These are phyloP conservation scores for Aspergillus bridgeri DNA, from an alignment of 495 filamentous ascomycete species.

Conservation along the genomic window DNA sequence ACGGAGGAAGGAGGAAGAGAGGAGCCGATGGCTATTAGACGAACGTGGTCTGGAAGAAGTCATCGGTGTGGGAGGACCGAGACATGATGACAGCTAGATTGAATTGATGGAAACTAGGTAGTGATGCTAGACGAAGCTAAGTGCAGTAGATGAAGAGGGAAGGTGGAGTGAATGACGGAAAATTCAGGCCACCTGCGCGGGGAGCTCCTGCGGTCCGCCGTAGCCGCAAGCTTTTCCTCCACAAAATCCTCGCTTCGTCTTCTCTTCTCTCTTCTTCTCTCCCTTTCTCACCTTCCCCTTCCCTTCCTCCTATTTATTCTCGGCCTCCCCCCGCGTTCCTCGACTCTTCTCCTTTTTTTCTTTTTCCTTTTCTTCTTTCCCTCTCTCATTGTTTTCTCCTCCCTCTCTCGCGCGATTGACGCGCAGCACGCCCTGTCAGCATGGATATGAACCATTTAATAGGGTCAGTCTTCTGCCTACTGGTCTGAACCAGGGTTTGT, in stretches of 20 bases:
- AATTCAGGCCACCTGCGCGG: slow-evolving; percentile 28
- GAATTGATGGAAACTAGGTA: background rate
- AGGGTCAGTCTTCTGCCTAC: slow-evolving; percentile 42
- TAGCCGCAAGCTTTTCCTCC: slow-evolving; percentile 34
- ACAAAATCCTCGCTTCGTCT: slow-evolving; percentile 27
- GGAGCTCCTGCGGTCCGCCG: slow-evolving; percentile 37
- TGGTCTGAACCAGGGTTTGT: slow-evolving; percentile 38
- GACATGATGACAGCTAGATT: slow-evolving; percentile 50
- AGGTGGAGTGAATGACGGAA: slow-evolving; percentile 9
- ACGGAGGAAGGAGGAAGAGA: slow-evolving; percentile 1
- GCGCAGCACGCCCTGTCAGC: slow-evolving; percentile 38
- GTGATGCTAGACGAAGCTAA: background rate
- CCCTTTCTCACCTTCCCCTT: slow-evolving; percentile 4
- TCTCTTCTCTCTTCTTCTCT: slow-evolving; percentile 9
- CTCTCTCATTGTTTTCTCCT: slow-evolving; percentile 16
- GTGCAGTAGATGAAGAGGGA: too few species aligned
- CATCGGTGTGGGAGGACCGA: slow-evolving; percentile 57
- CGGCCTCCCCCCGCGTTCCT: slow-evolving; percentile 6
- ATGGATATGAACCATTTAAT: slow-evolving; percentile 56
- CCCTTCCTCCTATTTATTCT: slow-evolving; percentile 19
- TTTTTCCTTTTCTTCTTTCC: slow-evolving; percentile 5
- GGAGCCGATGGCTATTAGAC: slow-evolving; percentile 23
- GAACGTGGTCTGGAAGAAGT: slow-evolving; percentile 92
- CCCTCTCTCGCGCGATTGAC: slow-evolving; percentile 22
- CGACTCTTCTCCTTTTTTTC: slow-evolving; percentile 7